phyloP scores from a whole-genome alignment of 2,329 filamentous ascomycete species.

The Paecilomyces fulvus region DNA sequence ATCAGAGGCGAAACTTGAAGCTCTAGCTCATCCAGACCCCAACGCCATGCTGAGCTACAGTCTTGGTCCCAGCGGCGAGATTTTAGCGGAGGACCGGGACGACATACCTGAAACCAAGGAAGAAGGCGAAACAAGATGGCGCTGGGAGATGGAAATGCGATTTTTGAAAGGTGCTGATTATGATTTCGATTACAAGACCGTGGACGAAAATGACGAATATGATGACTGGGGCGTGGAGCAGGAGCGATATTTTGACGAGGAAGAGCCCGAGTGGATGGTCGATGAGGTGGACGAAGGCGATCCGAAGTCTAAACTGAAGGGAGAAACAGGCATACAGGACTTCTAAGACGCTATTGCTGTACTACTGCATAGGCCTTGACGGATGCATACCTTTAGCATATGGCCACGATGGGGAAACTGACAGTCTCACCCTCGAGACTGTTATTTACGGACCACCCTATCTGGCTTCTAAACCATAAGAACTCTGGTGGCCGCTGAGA shows the following conservation, averaged over 20 bases:
- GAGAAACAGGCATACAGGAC: conserved; percentile 66
- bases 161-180: conserved; percentile 68
- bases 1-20: conserved; percentile 65
- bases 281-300: conserved; percentile 31
- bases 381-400: background rate
- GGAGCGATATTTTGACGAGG: conserved; percentile 72
- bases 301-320: conserved; percentile 24
- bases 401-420: background rate
- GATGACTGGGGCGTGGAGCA: conserved; percentile 59
- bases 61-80: conserved; percentile 46
- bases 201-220: conserved; percentile 65
- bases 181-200: conserved; percentile 66
- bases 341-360: conserved; percentile 41
- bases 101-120: conserved; percentile 52
- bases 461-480: too few relatives aligned
- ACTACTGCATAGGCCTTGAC: background rate
- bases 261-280: conserved; percentile 60
- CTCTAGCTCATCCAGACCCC: conserved; percentile 47
- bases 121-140: conserved; percentile 62
- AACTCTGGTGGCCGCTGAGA: too few relatives aligned
- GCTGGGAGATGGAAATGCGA: conserved; percentile 60
- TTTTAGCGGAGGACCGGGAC: conserved; percentile 50
- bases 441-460: background rate
- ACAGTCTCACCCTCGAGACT: background rate
- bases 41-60: conserved; percentile 43